A percentile compares a stretch with the other conserved stretches of the same genome.
Conservation (phyloP, 768 basidiomycete genomes). For the Phanerochaete sordida region DNA sequence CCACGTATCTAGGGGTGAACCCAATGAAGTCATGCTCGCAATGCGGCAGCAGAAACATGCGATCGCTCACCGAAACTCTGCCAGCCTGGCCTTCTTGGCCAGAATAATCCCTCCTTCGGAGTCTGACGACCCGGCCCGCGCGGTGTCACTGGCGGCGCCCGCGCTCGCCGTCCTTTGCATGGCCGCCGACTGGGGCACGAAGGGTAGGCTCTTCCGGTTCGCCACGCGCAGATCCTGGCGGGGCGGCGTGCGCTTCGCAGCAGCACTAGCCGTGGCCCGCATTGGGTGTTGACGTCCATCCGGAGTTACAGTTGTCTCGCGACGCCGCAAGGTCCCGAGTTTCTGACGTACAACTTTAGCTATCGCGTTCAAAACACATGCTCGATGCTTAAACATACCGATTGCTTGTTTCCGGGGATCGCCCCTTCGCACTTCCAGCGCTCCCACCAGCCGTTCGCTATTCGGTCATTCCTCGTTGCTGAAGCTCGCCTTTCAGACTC, state of each 20-base stretch:
- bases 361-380: not conserved
- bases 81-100: conserved; percentile 16
- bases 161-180: conserved; percentile 6
- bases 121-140: conserved; percentile 19
- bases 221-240: conserved; percentile 22
- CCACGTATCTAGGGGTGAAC: conserved; percentile 7
- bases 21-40: conserved; percentile 1
- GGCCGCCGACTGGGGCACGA: conserved; percentile 15
- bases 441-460: conserved; percentile 49
- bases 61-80: conserved; percentile 24
- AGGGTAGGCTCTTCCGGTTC: conserved; percentile 18
- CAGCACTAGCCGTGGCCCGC: conserved; percentile 6
- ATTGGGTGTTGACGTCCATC: conserved; percentile 35
- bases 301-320: conserved; percentile 45
- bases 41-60: not conserved
- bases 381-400: conserved; percentile 6
- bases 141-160: conserved; percentile 1
- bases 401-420: conserved; percentile 2
- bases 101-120: conserved; percentile 1
- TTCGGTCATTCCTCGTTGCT: conserved; percentile 29
- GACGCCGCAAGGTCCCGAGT: conserved; percentile 34
- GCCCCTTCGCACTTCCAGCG: conserved; percentile 39
- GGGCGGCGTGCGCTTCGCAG: conserved; percentile 13
- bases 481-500: conserved; percentile 16
- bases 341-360: conserved; percentile 21